Evolutionary conservation across 192 early-diverging fungal genomes (phyloP).

Genomic region (Mortierella antarctica): DNA sequence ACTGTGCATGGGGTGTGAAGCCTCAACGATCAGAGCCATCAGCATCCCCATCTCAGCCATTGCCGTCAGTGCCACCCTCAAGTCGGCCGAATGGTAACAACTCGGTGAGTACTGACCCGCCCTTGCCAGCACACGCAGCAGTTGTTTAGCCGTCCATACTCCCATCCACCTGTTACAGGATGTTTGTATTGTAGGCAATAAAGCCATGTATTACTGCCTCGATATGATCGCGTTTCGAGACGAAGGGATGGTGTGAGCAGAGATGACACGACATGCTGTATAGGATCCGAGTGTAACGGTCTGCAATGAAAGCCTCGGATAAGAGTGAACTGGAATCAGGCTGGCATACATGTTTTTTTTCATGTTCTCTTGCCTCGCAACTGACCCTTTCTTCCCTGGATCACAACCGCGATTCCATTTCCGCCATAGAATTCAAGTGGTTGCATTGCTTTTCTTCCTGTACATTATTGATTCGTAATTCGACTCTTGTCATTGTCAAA

Average conservation of each 20-base stretch:
- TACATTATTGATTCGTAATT: no score
- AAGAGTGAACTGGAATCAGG: conserved; percentile 41
- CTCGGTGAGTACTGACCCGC: no score
- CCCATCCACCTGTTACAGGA: no score
- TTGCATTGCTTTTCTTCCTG: no score
- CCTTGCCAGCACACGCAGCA: no score
- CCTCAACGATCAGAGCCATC: conserved; percentile 15
- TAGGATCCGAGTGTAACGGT: background rate
- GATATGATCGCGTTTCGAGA: background rate
- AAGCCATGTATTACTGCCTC: background rate
- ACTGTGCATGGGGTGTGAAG: conserved; percentile 50
- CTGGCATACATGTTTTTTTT: conserved; percentile 17
- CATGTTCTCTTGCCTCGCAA: background rate
- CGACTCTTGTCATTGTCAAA: no score
- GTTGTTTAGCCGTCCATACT: no score
- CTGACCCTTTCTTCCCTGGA: background rate
- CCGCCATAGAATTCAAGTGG: no score
- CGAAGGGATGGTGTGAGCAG: conserved; percentile 5
- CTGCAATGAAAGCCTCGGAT: background rate
- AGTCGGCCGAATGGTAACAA: no score
- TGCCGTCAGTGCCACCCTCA: no score
- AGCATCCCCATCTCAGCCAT: background rate
- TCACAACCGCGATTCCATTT: background rate
- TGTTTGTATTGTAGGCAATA: background rate
- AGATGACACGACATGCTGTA: background rate